Base-by-base conservation (phyloP, 352 stramenopile genomes). In the Hyaloperonospora arabidopsidis region DNA sequence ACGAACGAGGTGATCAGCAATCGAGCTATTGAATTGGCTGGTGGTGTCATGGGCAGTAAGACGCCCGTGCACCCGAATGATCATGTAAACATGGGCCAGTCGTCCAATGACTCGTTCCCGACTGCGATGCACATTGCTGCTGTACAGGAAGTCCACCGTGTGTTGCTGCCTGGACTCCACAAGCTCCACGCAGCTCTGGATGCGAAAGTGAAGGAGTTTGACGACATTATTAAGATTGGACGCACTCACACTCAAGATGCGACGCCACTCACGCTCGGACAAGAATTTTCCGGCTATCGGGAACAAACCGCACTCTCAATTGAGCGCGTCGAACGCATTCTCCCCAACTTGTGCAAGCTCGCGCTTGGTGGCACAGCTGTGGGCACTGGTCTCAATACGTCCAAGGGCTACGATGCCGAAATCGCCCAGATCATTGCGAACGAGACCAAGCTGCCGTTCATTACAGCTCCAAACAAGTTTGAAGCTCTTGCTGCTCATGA, bases 391-490 rank as follows among this genome's bases (percentile, higher is more conserved):
- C 61, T 95, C 4, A 95, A 95, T 74, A 97, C 88, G 40, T 78
- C 70, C 15, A 81, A 95, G 55, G 90, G 91, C 52, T 98, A 98
- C 73, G 95, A 97, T 57, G 83, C 71, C 7, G 84, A 86, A 36
- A 97, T 99, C 73, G 94, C 95, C 11, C 69, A 78, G 50, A 81
- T 89, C 45, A 97, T 98, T 61, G 93, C 93, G 0, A 68, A 97
- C 10, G 87, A 97, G 59, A 98, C 95, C 34, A 80, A 77, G 7
- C 63, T 97, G 18, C 89, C 93, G 13, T 98, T 98, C 66, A 68
- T 93, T 39, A 98, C 95, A 38, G 96, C 96, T 5, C 86, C 89
- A n/a, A 98, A 98, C 76, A 98, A 98, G 66, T 98, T 98, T 68
- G 77, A 87, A 52, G 75, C 75, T 19, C 68, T 86, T n/a, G 72